Evolutionary conservation across 352 stramenopile species (phyloP).

Genomic region (Globisporangium irregulare): DNA sequence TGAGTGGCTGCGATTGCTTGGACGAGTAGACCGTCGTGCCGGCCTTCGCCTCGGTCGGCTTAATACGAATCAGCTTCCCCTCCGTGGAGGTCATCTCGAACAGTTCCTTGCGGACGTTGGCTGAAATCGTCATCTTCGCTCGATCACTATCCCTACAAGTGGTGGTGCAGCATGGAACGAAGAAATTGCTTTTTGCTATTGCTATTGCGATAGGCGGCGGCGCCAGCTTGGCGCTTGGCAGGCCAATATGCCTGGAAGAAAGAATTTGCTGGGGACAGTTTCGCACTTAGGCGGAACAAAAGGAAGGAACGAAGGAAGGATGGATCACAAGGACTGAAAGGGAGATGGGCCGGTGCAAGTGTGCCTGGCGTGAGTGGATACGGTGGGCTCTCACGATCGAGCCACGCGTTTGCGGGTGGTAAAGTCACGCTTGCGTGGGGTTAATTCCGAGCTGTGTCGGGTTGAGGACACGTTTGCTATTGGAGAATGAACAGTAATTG

Average conservation of each 20-base stretch:
- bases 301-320: slow-evolving; percentile 22
- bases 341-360: slow-evolving; percentile 5
- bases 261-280: slow-evolving; percentile 14
- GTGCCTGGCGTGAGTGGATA: slow-evolving; percentile 29
- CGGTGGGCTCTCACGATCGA: slow-evolving; percentile 19
- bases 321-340: slow-evolving; percentile 23
- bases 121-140: slow-evolving; percentile 79
- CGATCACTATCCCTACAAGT: background rate
- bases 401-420: background rate
- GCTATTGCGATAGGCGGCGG: background rate
- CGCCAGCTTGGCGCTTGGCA: slow-evolving; percentile 5
- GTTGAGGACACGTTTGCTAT: background rate
- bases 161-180: slow-evolving; percentile 16
- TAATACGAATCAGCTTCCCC: slow-evolving; percentile 82
- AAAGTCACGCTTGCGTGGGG: background rate
- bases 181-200: slow-evolving; percentile 19
- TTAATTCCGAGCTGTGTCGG: background rate
- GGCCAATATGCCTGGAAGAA: slow-evolving; percentile 1
- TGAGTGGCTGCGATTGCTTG: slow-evolving; percentile 79
- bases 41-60: slow-evolving; percentile 79
- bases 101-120: slow-evolving; percentile 81
- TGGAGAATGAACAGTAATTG: background rate
- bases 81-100: slow-evolving; percentile 80
- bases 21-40: slow-evolving; percentile 83
- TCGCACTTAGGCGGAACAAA: slow-evolving; percentile 46